Evolutionary conservation across 768 basidiomycete species (phyloP), one percentile per base, ranked within the genome.

Genomic region (Boletus reticuloceps): DNA sequence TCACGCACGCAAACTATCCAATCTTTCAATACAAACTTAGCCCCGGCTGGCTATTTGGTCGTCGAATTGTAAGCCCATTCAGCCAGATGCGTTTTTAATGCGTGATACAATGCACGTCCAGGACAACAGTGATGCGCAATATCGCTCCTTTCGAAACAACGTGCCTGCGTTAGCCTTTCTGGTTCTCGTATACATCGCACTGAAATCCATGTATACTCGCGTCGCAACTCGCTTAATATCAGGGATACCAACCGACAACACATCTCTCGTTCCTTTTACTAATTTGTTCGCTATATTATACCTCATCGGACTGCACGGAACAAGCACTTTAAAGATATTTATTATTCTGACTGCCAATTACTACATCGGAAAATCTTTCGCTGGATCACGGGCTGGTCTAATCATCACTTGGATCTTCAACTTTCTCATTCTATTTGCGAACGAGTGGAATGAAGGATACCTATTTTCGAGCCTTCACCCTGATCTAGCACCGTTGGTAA

Each of bases 81-180:
- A 27, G 42, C 2, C 16, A 22, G 13, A n/a, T 19, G 19, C 38
- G n/a, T 19, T 41, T 42, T 25, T 40, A 52, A 51, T 49, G n/a
- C 22, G 13, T 25, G 36, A 37, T 45, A 10, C 27, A 40, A 47
- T 29, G 2, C 34, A n/a, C 37, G 46, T 36, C 11, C 58, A 98
- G 96, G 97, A 99, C 71, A 91, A 88, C 65, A 93, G 91, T 58
- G 97, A 98, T 64, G 75, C 79, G 0, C 97, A 98, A 75, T 98
- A 94, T 68, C 88, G 88, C 25, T 81, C 85, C 4, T 97, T 99
- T 71, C 83, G 97, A 38, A 77, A 80, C 62, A 91, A 94, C 67
- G 67, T 98, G 44, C 82, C 86, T 6, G 69, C 85, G 6, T 79
- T 98, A 5, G 25, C 64, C 37, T 40, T 68, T 40, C 75, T 90